Evolutionary conservation across 805 yeast species (phyloP).

Genomic region (baker's yeast (Saccharomyces cerevisiae)): DNA sequence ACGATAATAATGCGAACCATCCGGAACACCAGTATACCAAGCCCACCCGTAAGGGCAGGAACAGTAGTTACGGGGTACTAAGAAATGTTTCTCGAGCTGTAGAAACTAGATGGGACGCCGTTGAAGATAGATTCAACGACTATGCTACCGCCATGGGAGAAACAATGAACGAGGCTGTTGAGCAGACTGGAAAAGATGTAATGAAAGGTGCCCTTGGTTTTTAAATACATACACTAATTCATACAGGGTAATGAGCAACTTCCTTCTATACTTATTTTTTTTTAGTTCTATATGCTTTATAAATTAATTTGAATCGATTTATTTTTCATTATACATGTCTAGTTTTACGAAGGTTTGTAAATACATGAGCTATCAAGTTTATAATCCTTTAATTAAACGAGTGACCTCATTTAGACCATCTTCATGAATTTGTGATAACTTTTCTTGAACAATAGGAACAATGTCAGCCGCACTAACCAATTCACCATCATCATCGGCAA

Average conservation of each 20-base stretch:
- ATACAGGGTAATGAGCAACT: not conserved
- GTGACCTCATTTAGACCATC: conserved; percentile 60
- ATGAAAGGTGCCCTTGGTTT: conserved; percentile 45
- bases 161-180: conserved; percentile 41
- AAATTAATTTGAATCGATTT: not conserved
- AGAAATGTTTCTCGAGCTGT: conserved; percentile 33
- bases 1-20: conserved; percentile 17
- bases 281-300: not conserved
- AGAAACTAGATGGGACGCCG: conserved; percentile 41
- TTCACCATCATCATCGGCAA: conserved; percentile 80
- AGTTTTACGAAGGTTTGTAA: not conserved
- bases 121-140: conserved; percentile 47
- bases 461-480: conserved; percentile 57
- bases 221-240: conserved; percentile 11
- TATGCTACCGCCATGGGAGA: conserved; percentile 47
- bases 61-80: conserved; percentile 34
- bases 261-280: not conserved
- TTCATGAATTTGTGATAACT: conserved; percentile 41
- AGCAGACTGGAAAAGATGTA: conserved; percentile 38
- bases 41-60: conserved; percentile 37
- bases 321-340: not conserved
- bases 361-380: conserved; percentile 12
- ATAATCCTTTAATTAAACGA: conserved; percentile 51
- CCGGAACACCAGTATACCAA: conserved; percentile 36
- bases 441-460: conserved; percentile 43